Evolutionary conservation across 148 eudicot species (phyloP).

Genomic region (Gaultheria prostrata): DNA sequence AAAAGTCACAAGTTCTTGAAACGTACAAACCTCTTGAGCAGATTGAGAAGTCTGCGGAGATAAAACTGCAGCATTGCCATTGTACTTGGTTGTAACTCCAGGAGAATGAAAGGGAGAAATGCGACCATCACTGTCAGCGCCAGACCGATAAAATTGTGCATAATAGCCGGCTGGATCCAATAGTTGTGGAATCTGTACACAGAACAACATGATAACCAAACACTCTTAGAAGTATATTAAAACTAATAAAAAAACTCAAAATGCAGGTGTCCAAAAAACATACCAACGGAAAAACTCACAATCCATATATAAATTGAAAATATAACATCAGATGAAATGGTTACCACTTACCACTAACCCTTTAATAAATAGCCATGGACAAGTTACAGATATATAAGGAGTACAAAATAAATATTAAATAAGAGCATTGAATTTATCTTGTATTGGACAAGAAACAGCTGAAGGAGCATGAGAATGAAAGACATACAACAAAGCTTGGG

Average conservation of each 20-base stretch:
- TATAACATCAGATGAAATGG: not conserved
- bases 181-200: constrained; percentile 51
- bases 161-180: constrained; percentile 70
- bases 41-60: constrained; percentile 62
- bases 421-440: not conserved
- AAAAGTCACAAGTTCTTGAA: not conserved
- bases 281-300: not conserved
- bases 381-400: not conserved
- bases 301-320: not conserved
- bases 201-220: not conserved
- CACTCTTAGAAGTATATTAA: not conserved
- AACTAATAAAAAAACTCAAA: not conserved
- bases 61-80: constrained; percentile 45
- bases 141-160: constrained; percentile 67
- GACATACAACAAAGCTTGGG: constrained; percentile 70
- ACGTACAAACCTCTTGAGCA: constrained; percentile 52
- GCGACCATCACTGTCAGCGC: constrained; percentile 63
- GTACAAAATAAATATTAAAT: not conserved
- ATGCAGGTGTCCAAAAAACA: not conserved
- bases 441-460: not conserved
- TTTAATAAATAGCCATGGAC: constrained; percentile 11
- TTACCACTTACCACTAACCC: not conserved
- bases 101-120: constrained; percentile 60
- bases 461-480: constrained; percentile 1
- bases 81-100: constrained; percentile 56